Percentiles rank a stretch among this genome's conserved stretches.
These are phyloP conservation scores for Hortiboletus flavorubellus DNA, from an alignment of 768 basidiomycete genomes.

Conservation along the genomic window DNA sequence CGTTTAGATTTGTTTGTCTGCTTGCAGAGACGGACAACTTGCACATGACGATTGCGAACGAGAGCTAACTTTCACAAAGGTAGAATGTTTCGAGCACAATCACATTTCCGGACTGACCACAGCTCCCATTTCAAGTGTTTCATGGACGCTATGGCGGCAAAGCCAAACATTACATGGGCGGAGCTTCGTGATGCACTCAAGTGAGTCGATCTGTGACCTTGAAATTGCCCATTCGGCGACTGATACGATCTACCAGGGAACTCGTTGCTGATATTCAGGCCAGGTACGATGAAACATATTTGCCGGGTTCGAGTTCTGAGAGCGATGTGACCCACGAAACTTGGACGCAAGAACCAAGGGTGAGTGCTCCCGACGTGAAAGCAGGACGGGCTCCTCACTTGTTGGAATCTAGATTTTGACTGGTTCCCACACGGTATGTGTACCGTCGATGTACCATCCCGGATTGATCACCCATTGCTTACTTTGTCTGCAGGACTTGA, in stretches of 20 bases:
- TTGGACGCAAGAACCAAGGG: constrained; percentile 21
- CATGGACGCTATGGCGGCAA: constrained; percentile 7
- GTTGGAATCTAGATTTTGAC: constrained; percentile 9
- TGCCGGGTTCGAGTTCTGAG: neutral
- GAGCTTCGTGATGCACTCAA: constrained; percentile 17
- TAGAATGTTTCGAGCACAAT: neutral
- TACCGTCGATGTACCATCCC: neutral
- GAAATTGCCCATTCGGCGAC: neutral
- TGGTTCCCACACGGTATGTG: constrained; percentile 8
- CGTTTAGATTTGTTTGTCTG: constrained; percentile 24
- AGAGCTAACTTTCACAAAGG: constrained; percentile 26
- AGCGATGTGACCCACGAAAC: neutral
- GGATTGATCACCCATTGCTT: neutral
- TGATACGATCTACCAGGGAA: constrained; percentile 6
- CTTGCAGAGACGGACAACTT: constrained; percentile 24
- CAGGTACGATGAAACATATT: constrained; percentile 7
- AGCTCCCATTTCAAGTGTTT: constrained; percentile 14
- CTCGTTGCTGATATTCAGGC: constrained; percentile 12
- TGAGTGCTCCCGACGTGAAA: constrained; percentile 8
- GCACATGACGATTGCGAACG: constrained; percentile 22
- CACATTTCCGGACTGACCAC: neutral
- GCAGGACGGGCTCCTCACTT: neutral
- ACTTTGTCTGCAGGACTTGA: constrained; percentile 12
- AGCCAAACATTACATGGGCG: constrained; percentile 16
- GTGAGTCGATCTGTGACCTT: constrained; percentile 4